These are phyloP conservation scores for Tuber borchii DNA, from an alignment of 495 filamentous ascomycete genomes.

Conservation along the genomic window DNA sequence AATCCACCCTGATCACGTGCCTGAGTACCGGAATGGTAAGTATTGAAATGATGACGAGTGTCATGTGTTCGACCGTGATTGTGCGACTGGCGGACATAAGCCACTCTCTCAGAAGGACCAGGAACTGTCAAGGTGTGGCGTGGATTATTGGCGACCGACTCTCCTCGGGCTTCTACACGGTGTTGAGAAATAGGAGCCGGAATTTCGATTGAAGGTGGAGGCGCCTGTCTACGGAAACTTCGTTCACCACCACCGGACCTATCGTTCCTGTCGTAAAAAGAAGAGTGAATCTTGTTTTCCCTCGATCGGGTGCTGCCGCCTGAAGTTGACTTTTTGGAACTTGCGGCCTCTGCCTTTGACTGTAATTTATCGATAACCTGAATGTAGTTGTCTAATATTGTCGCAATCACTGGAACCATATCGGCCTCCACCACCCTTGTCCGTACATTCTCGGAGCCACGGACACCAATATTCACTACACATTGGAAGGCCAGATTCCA, in stretches of 20 bases:
- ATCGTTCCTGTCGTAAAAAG: constrained; percentile 29
- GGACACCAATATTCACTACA: constrained; percentile 95
- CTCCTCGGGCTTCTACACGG: constrained; percentile 41
- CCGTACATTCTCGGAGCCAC: constrained; percentile 85
- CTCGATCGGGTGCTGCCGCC: constrained; percentile 41
- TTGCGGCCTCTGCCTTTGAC: constrained; percentile 68
- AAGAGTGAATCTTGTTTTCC: constrained; percentile 26
- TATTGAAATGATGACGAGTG: constrained; percentile 51
- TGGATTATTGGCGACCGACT: constrained; percentile 47
- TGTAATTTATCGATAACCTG: constrained; percentile 86
- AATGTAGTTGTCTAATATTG: constrained; percentile 98
- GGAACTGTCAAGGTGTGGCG: constrained; percentile 42
- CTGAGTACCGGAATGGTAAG: constrained; percentile 48
- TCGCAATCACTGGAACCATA: constrained; percentile 97
- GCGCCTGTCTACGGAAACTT: constrained; percentile 56
- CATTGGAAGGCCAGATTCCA: constrained; percentile 99
- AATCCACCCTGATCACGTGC: constrained; percentile 41
- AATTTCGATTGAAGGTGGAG: constrained; percentile 69
- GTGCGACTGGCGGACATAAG: constrained; percentile 50
- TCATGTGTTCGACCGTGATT: constrained; percentile 47
- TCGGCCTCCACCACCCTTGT: constrained; percentile 96
- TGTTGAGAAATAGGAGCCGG: constrained; percentile 46
- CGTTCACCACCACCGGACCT: constrained; percentile 25
- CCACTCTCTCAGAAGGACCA: constrained; percentile 44
- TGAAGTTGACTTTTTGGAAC: constrained; percentile 47